These are phyloP conservation scores for Beta corolliflora DNA, from an alignment of 179 eudicot genomes.

Conservation along the genomic window DNA sequence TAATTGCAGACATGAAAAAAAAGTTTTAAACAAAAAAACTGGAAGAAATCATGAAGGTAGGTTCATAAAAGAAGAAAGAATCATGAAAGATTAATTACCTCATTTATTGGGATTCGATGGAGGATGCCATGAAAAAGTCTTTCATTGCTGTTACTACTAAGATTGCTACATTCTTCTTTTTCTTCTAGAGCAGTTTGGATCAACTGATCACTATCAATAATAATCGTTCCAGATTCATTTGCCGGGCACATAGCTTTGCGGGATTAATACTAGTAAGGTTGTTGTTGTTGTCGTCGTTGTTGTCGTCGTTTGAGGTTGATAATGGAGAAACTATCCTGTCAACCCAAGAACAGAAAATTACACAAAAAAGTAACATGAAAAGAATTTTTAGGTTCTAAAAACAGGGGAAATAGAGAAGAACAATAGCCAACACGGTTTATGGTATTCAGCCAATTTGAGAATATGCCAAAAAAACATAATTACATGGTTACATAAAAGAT, in stretches of 20 bases:
- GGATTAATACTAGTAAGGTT: neutral
- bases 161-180: constrained; percentile 19
- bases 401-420: neutral
- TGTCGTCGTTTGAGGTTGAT: neutral
- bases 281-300: neutral
- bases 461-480: neutral
- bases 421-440: neutral
- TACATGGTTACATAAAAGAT: neutral
- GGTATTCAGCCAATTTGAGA: neutral
- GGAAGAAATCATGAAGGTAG: too few relatives aligned
- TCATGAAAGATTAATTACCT: constrained; percentile 23
- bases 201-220: constrained; percentile 22
- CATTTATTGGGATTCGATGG: constrained; percentile 22
- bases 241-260: constrained; percentile 25
- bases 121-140: constrained; percentile 21
- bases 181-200: constrained; percentile 9
- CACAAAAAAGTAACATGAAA: neutral
- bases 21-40: too few relatives aligned
- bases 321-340: neutral
- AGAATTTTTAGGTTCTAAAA: neutral
- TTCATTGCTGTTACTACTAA: neutral
- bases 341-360: neutral
- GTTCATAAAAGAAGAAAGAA: neutral
- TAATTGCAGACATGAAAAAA: neutral
- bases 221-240: constrained; percentile 26